These are phyloP conservation scores for Brassica rapa DNA, from an alignment of 345 rosid genomes.

Conservation along the genomic window DNA sequence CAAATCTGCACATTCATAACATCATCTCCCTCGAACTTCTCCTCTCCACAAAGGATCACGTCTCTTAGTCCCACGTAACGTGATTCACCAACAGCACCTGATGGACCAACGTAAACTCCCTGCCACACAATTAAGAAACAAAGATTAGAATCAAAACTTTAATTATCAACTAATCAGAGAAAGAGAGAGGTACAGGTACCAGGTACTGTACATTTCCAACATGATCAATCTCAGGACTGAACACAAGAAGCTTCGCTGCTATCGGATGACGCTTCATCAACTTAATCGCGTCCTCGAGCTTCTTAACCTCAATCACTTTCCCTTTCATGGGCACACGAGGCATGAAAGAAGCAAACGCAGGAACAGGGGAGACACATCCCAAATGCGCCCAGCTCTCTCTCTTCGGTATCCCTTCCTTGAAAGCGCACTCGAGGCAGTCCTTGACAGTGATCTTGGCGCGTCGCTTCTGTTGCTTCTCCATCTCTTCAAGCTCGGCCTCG, in stretches of 20 bases:
- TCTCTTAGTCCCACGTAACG: conserved; percentile 36
- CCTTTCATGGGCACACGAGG: conserved; percentile 27
- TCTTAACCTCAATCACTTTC: conserved; percentile 2
- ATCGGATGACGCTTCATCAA: not conserved
- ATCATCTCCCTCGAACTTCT: not conserved
- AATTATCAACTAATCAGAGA: not conserved
- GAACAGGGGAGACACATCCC: conserved; percentile 11
- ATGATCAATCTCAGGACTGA: conserved; percentile 23
- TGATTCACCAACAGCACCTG: not conserved
- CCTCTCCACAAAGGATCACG: not conserved
- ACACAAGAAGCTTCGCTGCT: conserved; percentile 27
- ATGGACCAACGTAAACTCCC: conserved; percentile 17
- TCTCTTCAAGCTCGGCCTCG: not conserved
- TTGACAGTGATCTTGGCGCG: conserved; percentile 10
- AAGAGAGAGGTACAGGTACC: not conserved
- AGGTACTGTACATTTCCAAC: conserved; percentile 22
- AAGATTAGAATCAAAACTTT: not conserved
- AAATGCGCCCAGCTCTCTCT: not conserved
- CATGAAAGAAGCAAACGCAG: not conserved
- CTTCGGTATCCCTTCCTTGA: conserved; percentile 17
- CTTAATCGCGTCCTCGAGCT: not conserved
- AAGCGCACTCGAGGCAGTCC: not conserved
- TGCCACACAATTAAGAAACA: not conserved
- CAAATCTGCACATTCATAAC: not conserved
- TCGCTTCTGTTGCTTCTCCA: not conserved